These are phyloP conservation scores for Ceratobasidium sp. DNA, from an alignment of 1,284 basidiomycete species.

Conservation along the genomic window DNA sequence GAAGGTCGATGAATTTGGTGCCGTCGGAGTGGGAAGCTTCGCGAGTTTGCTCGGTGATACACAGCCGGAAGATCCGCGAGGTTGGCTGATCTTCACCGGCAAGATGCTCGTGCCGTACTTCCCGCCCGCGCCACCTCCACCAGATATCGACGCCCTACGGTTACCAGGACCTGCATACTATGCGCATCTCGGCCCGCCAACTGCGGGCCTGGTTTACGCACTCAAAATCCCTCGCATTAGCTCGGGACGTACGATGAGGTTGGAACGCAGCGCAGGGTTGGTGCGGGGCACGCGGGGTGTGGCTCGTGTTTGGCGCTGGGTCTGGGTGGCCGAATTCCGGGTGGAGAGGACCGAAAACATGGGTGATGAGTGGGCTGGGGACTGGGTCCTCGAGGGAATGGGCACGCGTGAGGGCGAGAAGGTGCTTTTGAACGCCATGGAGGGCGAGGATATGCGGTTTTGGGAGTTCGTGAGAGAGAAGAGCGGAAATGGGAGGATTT, in stretches of 20 bases:
- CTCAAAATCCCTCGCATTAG: conserved; percentile 52
- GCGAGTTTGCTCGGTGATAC: conserved; percentile 53
- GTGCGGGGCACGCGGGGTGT: conserved; percentile 49
- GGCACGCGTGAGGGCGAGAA: conserved; percentile 74
- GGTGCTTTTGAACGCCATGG: conserved; percentile 65
- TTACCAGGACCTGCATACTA: conserved; percentile 80
- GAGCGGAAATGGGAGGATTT: conserved; percentile 64
- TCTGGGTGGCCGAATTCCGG: conserved; percentile 51
- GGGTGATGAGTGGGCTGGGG: conserved; percentile 75
- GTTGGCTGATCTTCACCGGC: conserved; percentile 78
- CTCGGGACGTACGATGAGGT: not conserved
- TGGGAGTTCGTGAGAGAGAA: conserved; percentile 74
- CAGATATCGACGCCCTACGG: conserved; percentile 61
- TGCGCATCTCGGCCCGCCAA: conserved; percentile 67
- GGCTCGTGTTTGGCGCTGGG: conserved; percentile 57
- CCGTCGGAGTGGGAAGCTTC: conserved; percentile 21
- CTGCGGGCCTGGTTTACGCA: conserved; percentile 54
- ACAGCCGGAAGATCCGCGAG: conserved; percentile 44
- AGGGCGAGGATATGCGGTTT: conserved; percentile 55
- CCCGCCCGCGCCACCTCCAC: conserved; percentile 44
- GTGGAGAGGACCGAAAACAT: conserved; percentile 52
- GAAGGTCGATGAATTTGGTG: conserved; percentile 48
- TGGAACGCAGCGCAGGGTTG: conserved; percentile 8
- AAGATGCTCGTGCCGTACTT: conserved; percentile 61
- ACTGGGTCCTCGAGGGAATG: conserved; percentile 79